Conservation (phyloP, 2,329 filamentous ascomycete genomes). For the Colletotrichum liriopes region DNA sequence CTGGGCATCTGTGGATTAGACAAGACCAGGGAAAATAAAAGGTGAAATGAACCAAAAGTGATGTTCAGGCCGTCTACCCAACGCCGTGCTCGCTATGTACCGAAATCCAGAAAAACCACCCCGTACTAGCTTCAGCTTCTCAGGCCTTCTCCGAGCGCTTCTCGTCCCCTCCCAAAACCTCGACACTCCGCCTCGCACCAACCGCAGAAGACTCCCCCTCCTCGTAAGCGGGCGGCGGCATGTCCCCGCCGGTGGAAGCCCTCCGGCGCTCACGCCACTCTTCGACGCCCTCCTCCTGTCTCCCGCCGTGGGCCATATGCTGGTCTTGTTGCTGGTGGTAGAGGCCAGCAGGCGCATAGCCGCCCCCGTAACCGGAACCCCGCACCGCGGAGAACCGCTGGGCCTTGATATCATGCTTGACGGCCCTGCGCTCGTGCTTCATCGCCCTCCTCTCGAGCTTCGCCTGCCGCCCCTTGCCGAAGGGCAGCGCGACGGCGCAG, state of each 20-base stretch:
- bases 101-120: background rate
- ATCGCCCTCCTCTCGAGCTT: conserved; percentile 31
- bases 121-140: background rate
- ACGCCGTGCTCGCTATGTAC: conserved; percentile 29
- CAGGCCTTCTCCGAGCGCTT: conserved; percentile 6
- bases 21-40: conserved; percentile 21
- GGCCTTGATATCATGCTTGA: conserved; percentile 32
- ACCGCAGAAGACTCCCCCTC: conserved; percentile 8
- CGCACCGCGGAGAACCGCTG: conserved; percentile 21
- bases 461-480: conserved; percentile 36
- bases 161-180: conserved; percentile 15
- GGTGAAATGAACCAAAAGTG: conserved; percentile 22
- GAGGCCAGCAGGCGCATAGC: background rate
- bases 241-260: conserved; percentile 3
- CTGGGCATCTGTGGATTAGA: conserved; percentile 40
- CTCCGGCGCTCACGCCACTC: background rate
- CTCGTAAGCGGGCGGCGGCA: conserved; percentile 39
- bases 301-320: background rate
- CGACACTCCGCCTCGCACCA: conserved; percentile 26
- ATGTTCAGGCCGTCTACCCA: conserved; percentile 6
- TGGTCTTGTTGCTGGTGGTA: background rate
- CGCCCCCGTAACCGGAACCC: conserved; percentile 10
- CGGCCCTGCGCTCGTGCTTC: conserved; percentile 34
- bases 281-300: conserved; percentile 25
- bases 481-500: conserved; percentile 34